Evolutionary conservation across 495 filamentous ascomycete genomes (phyloP), one percentile per base, ranked within the genome.

Genomic region (Hyaloscypha hepaticicola): DNA sequence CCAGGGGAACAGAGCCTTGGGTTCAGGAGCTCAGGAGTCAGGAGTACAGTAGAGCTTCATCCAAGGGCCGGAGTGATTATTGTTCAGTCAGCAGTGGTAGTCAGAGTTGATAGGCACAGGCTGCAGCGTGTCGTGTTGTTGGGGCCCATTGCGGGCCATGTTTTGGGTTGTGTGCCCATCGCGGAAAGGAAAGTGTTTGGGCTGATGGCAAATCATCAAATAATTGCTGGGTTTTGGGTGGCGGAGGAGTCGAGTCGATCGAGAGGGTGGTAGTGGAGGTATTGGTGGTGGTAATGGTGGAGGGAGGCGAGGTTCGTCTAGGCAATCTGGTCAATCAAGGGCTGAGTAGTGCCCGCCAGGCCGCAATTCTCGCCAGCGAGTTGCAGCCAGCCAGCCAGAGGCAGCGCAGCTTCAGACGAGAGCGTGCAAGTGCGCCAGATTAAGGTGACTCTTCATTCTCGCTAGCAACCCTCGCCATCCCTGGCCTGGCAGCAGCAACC

Each of bases 261-360:
- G 6, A 51, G 5, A 25, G 0, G 26, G 7, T 24, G 22, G n/a
- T 53, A 21, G n/a, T 9, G 16, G 22, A 26, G 50, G 22, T 45
- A 8, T 8, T 19, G 26, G 16, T 4, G 50, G 50, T 24, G n/a
- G 8, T 8, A 19, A 45, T 45, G 50, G 50, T 53, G 50, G 22
- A 1, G 26, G 50, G 50, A 24, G 26, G 50, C 26, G 50, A 53
- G 26, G 11, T 19, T 8, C 22, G 50, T 19, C 50, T 11, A 24
- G 50, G 50, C 50, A 28, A 53, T 53, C 26, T 53, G 50, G 50
- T 28, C 26, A 53, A 45, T 45, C 38, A 45, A 45, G 38, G 38
- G 38, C 31, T 45, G 38, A 9, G 38, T 16, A 45, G 50, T 25
- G 26, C 21, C 22, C 50, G 50, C 50, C 50, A 53, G 50, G 50